Conservation (phyloP, 495 filamentous ascomycete genomes). For the Trichoderma virens region DNA sequence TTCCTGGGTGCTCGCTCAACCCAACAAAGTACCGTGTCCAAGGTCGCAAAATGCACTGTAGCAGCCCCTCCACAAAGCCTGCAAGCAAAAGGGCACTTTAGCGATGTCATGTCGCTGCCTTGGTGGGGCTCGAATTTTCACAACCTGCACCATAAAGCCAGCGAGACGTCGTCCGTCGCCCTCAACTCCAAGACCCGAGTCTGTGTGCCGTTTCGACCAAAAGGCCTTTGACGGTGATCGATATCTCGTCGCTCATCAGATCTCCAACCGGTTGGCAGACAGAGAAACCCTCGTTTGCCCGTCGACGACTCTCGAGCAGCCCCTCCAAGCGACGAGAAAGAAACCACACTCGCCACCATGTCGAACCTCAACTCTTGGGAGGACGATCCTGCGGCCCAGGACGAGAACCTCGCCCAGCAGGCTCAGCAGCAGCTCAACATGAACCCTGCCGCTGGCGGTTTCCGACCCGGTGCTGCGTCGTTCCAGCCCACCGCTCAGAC, state of each 20-base stretch:
- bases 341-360: conserved; percentile 48
- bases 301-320: neutral
- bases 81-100: neutral
- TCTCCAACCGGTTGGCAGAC: neutral
- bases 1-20: too few species aligned
- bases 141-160: neutral
- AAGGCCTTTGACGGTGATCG: neutral
- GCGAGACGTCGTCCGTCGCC: conserved; percentile 1
- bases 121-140: conserved; percentile 13
- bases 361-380: conserved; percentile 91
- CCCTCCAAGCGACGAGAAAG: neutral
- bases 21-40: neutral
- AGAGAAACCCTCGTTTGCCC: neutral
- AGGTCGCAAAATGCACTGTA: neutral
- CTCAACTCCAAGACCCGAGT: neutral
- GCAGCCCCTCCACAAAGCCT: conserved; percentile 6
- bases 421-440: conserved; percentile 69
- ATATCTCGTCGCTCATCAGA: neutral
- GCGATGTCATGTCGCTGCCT: conserved; percentile 7
- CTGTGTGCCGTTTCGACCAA: neutral
- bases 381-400: conserved; percentile 72
- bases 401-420: conserved; percentile 76
- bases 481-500: conserved; percentile 73
- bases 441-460: conserved; percentile 36
- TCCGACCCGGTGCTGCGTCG: conserved; percentile 67